Evolutionary conservation across 2,329 filamentous ascomycete species (phyloP).

Genomic region (Sordariomycetes sp.): DNA sequence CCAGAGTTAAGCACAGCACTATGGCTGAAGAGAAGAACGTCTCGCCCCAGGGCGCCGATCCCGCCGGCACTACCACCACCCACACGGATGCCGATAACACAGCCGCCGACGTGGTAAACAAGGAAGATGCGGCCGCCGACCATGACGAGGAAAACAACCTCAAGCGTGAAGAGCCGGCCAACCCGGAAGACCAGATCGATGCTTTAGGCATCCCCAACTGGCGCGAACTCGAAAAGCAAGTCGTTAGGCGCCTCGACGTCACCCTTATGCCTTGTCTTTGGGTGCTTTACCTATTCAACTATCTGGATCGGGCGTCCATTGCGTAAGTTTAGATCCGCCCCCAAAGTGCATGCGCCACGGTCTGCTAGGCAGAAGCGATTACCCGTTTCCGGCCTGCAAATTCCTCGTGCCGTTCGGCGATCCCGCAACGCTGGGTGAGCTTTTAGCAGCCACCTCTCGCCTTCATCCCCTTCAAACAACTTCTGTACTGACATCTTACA

Average conservation of each 20-base stretch:
- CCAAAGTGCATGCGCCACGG: too few species aligned
- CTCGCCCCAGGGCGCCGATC: background rate
- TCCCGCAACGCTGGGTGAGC: too few species aligned
- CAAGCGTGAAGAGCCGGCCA: background rate
- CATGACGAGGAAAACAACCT: background rate
- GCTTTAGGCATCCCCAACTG: slow-evolving; percentile 11
- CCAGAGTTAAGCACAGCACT: background rate
- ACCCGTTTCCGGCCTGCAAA: too few species aligned
- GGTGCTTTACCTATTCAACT: slow-evolving; percentile 12
- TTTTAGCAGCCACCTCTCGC: too few species aligned
- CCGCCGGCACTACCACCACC: background rate
- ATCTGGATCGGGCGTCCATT: slow-evolving; percentile 11
- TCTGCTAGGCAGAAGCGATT: too few species aligned
- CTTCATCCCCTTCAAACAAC: too few species aligned
- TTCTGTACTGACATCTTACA: slow-evolving; percentile 4
- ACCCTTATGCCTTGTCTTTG: slow-evolving; percentile 12
- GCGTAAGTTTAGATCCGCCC: slow-evolving; percentile 7
- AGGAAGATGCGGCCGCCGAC: background rate
- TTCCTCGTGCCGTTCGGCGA: too few species aligned
- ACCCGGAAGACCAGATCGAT: slow-evolving; percentile 10
- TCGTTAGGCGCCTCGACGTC: slow-evolving; percentile 11
- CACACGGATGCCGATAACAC: background rate
- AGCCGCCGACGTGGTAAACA: background rate
- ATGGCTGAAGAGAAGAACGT: background rate
- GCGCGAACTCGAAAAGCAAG: slow-evolving; percentile 11